Evolutionary conservation across 2,329 filamentous ascomycete genomes (phyloP).

Genomic region (Pseudogymnoascus sp.): DNA sequence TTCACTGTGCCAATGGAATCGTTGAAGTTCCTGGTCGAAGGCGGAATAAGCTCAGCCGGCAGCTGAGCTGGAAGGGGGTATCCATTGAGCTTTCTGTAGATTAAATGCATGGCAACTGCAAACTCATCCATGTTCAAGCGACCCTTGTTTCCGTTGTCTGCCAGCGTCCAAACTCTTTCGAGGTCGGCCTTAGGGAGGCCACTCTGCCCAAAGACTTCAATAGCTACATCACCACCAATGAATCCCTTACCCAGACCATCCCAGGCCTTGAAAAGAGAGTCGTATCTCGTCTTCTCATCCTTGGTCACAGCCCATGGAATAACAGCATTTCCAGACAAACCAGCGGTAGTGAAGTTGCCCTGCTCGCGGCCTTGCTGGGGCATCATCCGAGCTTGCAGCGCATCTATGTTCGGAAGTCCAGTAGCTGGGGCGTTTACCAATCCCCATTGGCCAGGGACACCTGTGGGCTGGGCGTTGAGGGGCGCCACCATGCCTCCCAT

Average conservation of each 20-base stretch:
- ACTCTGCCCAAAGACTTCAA: conserved; percentile 96
- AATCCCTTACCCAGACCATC: conserved; percentile 90
- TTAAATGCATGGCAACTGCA: conserved; percentile 96
- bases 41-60: conserved; percentile 86
- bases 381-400: conserved; percentile 91
- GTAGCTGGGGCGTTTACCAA: conserved; percentile 87
- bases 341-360: conserved; percentile 72
- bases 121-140: conserved; percentile 95
- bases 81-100: conserved; percentile 93
- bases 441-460: conserved; percentile 92
- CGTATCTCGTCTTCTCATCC: conserved; percentile 95
- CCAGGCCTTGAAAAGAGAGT: conserved; percentile 91
- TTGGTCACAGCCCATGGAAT: conserved; percentile 99
- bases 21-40: conserved; percentile 86
- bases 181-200: conserved; percentile 84
- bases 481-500: conserved; percentile 45
- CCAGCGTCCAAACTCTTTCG: conserved; percentile 88
- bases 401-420: conserved; percentile 88
- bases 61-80: conserved; percentile 84
- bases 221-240: conserved; percentile 83
- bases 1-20: conserved; percentile 92
- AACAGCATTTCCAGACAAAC: conserved; percentile 84
- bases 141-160: conserved; percentile 89
- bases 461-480: conserved; percentile 89
- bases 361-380: conserved; percentile 86